Evolutionary conservation across 805 yeast genomes (phyloP), one percentile per base, ranked within the genome.

Genomic region (Pichia deserticola): DNA sequence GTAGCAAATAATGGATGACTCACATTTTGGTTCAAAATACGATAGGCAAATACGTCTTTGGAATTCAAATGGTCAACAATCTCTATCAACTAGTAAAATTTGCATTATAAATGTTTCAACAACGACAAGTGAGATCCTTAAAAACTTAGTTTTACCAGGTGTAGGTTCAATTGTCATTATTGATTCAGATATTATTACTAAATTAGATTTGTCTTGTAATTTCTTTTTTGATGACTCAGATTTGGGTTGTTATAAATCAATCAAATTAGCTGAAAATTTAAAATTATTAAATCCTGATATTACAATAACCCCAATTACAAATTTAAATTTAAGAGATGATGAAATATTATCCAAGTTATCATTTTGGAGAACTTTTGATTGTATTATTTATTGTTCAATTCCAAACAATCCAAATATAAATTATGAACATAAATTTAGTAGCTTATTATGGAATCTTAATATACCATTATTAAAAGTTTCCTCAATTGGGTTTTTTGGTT

Each of bases 21-120:
- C 50, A 20, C 62, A 61, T 51, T 67, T 71, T 27, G 72, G 72
- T 36, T 76, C 70, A 44, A 81, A 81, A 53, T 89, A 87, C 61
- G 97, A 90, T 64, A 75, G 99, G 37, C 98, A 92, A 62, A 68
- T 92, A 51, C 76, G 97, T 36, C 68, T 92, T 13, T 92, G 98
- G 98, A 89, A 87, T 1, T 59, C 75, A 0, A 64, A 74, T 10
- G 99, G 97, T 4, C 99, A 92, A 60, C 51, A 63, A 5, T 69
- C 72, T 7, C 70, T 92, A 15, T 78, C 78, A 34, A 58, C 61
- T 2, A 70, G 90, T 0, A 80, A 76, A 49, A 72, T 89, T 4
- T 77, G 89, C 49, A 63, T 89, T 3, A 57, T 89, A 3, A 78
- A 79, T 42, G 80, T 81, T 5, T 70, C 79, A 1, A 59, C 81